Evolutionary conservation across 2,329 filamentous ascomycete species (phyloP), one percentile per base, ranked within the genome.

Genomic region (Dendryphion nanum): DNA sequence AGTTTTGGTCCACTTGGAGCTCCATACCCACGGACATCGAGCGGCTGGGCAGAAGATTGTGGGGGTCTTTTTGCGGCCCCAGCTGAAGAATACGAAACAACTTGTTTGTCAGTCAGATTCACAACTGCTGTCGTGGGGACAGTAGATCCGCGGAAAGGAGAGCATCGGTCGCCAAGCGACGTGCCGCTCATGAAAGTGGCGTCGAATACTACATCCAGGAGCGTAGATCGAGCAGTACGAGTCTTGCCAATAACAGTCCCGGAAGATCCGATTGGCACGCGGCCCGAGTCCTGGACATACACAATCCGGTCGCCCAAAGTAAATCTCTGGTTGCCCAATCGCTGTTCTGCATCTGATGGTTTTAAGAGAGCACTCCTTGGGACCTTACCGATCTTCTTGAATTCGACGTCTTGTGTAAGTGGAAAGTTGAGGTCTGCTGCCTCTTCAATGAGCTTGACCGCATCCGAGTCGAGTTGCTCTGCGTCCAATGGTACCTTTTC

Each of bases 181-280:
- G 90, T 96, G 46, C 93, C 93, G 59, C 89, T 95, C 90, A 98
- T 97, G 67, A 98, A 98, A 0, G 89, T 86, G 10, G 81, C 80
- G 63, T 98, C 94, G 68, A 95, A 98, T 6, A 98, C 83, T 40
- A 97, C 80, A 62, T 98, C 93, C 24, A 98, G 75, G 41, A 96
- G 76, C 32, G 87, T 79, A 18, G 84, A 85, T 39, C 87, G 86
- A 15, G 89, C 78, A 19, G 90, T 96, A 39, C 88, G 85, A 44
- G 89, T 96, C 60, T 96, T 85, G 23, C 93, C 93, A 40, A 95
- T 85, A n/a, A 98, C 88, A 2, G 93, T 97, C 55, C 94, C 93
- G 37, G 85, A 82, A 37, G 86, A 86, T 23, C 86, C 90, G 54
- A 98, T 94, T 1, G 93, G 93, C 1, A 98, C 91, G 59, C 95